Base-by-base conservation (phyloP, 169 alveolate genomes). In the Plasmodium cynomolgi region DNA sequence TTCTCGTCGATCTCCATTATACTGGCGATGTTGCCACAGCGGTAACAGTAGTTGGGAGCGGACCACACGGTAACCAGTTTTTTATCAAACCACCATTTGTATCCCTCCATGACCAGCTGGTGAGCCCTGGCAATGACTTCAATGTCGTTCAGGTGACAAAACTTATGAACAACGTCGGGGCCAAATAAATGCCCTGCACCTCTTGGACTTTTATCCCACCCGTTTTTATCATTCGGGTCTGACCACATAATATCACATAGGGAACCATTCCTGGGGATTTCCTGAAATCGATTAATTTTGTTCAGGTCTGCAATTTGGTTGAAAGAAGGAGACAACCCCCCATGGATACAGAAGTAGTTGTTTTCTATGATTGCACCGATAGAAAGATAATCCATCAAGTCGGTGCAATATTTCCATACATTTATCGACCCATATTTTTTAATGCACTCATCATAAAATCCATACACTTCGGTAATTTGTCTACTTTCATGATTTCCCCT, bases 111-210 rank as follows among this genome's bases (percentile, higher is more conserved):
- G 71, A 99, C 99, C 71, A 99, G 97, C 94, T 99, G 99, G 96
- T 99, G 99, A 9, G 99, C 99, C 92, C 99, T 96, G n/a, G 99
- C 99, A 81, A 99, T 99, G 54, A 98, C 95, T 72, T 97, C 97
- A 72, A 99, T 97, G 83, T 98, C 98, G 96, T 99, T 99, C 54
- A 97, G 95, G 84, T 98, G 98, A 96, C 98, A 97, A 95, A 99
- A 99, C 95, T 98, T 97, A 84, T 98, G 97, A 17, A 97, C 96
- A 56, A 96, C 93, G 94, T 99, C 99, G 37, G 98, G 99, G 29
- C 99, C 99, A 96, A 99, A 99, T 58, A 99, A 97, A 97, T 97
- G 99, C n/a, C 99, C 99, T 0, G 99, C 99, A 37, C 99, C 99
- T 92, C 99, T 97, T 11, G 99, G 99, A 62, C 99, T 84, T 97